Conservation (phyloP, 371 early-diverging fungal genomes). For the Sporodiniella umbellata region DNA sequence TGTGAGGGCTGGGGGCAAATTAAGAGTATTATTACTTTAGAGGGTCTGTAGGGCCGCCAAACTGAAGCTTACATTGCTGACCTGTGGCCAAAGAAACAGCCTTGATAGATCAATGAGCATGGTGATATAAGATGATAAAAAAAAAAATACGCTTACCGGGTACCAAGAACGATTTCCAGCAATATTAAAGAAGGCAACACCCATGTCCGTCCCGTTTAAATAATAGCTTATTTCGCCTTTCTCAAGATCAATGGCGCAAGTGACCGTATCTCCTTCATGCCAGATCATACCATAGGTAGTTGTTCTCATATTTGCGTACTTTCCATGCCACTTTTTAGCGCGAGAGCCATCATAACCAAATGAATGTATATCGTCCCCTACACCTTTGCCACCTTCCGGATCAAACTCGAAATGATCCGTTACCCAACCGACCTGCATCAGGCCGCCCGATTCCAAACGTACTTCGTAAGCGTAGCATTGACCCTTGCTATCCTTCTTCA, state of each 20-base stretch:
- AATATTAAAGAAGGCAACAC: slow-evolving; percentile 64
- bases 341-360: slow-evolving; percentile 74
- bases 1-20: background rate
- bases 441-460: slow-evolving; percentile 49
- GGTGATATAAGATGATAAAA: too few species aligned
- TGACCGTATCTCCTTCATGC: slow-evolving; percentile 60
- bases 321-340: slow-evolving; percentile 69
- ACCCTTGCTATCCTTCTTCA: background rate
- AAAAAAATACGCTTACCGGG: slow-evolving; percentile 26
- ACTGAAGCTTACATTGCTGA: slow-evolving; percentile 36
- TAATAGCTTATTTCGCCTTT: slow-evolving; percentile 51
- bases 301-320: slow-evolving; percentile 12
- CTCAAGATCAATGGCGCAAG: slow-evolving; percentile 62
- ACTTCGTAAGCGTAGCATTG: slow-evolving; percentile 64
- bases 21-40: slow-evolving; percentile 11
- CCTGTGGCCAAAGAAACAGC: slow-evolving; percentile 43
- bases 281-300: slow-evolving; percentile 59
- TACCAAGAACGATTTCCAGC: slow-evolving; percentile 47
- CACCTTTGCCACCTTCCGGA: slow-evolving; percentile 69
- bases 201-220: slow-evolving; percentile 62
- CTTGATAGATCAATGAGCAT: slow-evolving; percentile 3
- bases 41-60: slow-evolving; percentile 37
- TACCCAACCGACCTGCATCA: slow-evolving; percentile 78
- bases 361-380: slow-evolving; percentile 67
- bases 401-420: slow-evolving; percentile 48